phyloP scores from a whole-genome alignment of 1,139 yeast species.

The Blastobotrys raffinosifermentans region DNA sequence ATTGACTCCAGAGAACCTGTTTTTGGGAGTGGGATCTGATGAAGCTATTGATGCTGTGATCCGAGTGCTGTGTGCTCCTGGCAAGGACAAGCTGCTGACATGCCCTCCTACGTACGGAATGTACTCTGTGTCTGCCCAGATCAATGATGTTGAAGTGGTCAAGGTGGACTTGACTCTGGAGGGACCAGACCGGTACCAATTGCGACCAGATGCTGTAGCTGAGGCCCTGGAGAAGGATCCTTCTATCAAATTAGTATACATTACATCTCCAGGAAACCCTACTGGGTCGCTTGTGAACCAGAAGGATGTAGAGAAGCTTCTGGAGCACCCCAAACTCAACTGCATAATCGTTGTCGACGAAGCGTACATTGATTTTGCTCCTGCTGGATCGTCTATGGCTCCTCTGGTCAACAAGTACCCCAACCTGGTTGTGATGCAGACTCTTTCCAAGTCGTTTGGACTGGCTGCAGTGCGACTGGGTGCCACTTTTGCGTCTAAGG shows the following conservation, averaged over 20 bases:
- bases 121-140: conserved; percentile 87
- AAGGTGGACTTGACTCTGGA: conserved; percentile 57
- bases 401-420: conserved; percentile 78
- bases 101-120: conserved; percentile 98
- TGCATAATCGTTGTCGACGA: conserved; percentile 89
- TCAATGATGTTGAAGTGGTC: conserved; percentile 77
- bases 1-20: conserved; percentile 62
- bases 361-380: conserved; percentile 86
- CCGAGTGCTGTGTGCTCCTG: conserved; percentile 80
- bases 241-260: conserved; percentile 62
- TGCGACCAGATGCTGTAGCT: conserved; percentile 53
- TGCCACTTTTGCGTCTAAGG: conserved; percentile 58
- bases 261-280: conserved; percentile 99
- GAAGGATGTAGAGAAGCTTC: conserved; percentile 44
- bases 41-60: conserved; percentile 88
- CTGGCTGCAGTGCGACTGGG: conserved; percentile 92
- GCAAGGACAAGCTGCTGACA: conserved; percentile 68
- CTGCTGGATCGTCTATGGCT: conserved; percentile 62
- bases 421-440: conserved; percentile 82
- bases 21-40: conserved; percentile 96
- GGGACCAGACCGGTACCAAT: conserved; percentile 52
- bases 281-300: conserved; percentile 64
- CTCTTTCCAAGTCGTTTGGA: conserved; percentile 91
- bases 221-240: conserved; percentile 51
- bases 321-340: conserved; percentile 53